Conservation (phyloP, 75 land plant genomes). For the Pinus albicaulis region DNA sequence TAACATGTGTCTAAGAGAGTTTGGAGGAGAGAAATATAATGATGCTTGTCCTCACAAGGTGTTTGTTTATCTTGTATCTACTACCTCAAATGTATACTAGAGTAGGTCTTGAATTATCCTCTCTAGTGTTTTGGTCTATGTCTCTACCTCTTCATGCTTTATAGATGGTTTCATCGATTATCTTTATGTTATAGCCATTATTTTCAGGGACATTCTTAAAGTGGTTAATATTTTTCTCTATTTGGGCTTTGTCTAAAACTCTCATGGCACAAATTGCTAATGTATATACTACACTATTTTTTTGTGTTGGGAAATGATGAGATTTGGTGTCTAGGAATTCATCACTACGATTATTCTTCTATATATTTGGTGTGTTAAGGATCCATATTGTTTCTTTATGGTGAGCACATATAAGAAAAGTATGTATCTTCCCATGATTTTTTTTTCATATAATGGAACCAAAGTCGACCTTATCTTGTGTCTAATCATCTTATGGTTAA, state of each 20-base stretch:
- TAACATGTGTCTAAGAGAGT: background rate
- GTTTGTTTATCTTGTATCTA: background rate
- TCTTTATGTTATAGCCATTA: too few relatives aligned
- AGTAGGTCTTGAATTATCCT: background rate
- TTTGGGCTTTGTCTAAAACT: background rate
- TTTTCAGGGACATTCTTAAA: too few relatives aligned
- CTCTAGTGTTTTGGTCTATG: background rate
- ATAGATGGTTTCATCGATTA: too few relatives aligned
- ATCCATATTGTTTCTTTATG: background rate
- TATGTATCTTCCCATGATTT: too few relatives aligned
- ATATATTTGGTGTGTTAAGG: background rate
- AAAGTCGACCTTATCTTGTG: too few relatives aligned
- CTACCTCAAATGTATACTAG: background rate
- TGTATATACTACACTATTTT: background rate
- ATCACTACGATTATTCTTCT: background rate
- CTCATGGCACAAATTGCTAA: background rate
- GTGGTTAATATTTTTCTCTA: background rate
- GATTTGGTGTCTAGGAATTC: background rate
- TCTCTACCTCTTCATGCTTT: background rate
- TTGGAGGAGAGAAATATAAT: background rate
- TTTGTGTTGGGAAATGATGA: background rate
- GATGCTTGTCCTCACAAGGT: background rate
- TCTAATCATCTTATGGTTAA: too few relatives aligned
- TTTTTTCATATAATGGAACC: too few relatives aligned
- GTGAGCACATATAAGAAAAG: background rate